These are phyloP conservation scores for Colletotrichum gloeosporioides DNA, from an alignment of 2,329 filamentous ascomycete species.

Conservation along the genomic window DNA sequence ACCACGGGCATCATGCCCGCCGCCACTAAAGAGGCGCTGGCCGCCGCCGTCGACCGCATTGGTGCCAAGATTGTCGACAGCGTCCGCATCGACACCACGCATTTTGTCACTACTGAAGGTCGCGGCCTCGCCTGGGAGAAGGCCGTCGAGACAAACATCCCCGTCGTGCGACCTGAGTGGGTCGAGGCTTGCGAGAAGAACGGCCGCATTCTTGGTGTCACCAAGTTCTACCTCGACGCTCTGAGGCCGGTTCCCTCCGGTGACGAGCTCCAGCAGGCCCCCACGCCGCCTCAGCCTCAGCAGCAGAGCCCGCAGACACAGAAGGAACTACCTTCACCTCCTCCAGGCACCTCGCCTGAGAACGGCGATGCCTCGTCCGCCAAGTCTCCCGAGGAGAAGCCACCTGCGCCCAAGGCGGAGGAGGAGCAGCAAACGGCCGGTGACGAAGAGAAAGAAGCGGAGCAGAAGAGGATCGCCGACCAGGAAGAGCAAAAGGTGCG, in stretches of 20 bases:
- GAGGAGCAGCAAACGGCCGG: constrained; percentile 30
- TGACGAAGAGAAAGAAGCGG: constrained; percentile 34
- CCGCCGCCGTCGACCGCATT: constrained; percentile 81
- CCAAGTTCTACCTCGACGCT: constrained; percentile 95
- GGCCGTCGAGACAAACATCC: constrained; percentile 96
- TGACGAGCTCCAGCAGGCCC: constrained; percentile 33
- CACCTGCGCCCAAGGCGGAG: constrained; percentile 18
- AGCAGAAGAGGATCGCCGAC: constrained; percentile 40
- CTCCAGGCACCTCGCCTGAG: constrained; percentile 26
- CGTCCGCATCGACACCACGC: constrained; percentile 95
- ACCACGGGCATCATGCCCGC: constrained; percentile 86
- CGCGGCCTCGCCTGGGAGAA: constrained; percentile 92
- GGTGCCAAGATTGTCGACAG: constrained; percentile 90
- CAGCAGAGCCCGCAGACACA: constrained; percentile 26
- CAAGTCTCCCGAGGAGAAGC: constrained; percentile 21
- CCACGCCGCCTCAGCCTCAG: constrained; percentile 30
- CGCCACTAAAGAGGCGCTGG: constrained; percentile 74
- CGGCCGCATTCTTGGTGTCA: constrained; percentile 90
- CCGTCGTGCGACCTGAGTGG: constrained; percentile 96
- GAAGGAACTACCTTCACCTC: constrained; percentile 37
- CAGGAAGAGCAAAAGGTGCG: constrained; percentile 62
- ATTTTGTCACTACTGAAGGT: constrained; percentile 96
- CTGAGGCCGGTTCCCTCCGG: constrained; percentile 49
- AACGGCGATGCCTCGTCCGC: constrained; percentile 26
- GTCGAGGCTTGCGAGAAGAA: constrained; percentile 94